These are phyloP conservation scores for Bolboschoenus planiculmis DNA, from an alignment of 176 grass and related monocot genomes.

Conservation along the genomic window DNA sequence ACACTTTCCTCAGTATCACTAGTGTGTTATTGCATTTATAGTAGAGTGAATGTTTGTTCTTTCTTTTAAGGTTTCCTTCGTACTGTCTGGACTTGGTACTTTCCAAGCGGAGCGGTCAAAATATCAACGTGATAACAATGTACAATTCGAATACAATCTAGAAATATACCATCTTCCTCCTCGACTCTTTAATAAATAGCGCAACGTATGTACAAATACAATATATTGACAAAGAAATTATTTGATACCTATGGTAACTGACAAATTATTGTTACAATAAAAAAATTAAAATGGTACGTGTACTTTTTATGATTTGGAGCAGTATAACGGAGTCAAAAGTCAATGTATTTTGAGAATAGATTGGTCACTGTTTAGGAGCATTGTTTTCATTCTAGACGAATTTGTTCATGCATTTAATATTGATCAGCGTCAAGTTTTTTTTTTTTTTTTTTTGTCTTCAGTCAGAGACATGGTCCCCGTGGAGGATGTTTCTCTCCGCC, in stretches of 20 bases:
- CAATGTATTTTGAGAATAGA: neutral
- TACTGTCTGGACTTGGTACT: too few relatives aligned
- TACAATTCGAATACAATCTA: neutral
- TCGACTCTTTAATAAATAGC: neutral
- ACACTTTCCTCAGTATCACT: neutral
- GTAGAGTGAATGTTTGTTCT: neutral
- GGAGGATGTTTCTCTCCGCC: neutral
- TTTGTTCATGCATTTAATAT: neutral
- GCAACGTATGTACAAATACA: neutral
- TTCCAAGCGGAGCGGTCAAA: too few relatives aligned
- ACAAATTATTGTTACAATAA: neutral
- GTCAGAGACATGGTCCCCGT: neutral
- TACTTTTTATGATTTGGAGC: too few relatives aligned
- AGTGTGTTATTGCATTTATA: neutral
- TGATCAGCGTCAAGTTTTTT: neutral
- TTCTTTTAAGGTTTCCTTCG: too few relatives aligned
- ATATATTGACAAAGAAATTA: neutral
- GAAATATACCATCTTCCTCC: neutral
- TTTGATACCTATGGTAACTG: neutral
- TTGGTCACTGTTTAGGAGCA: neutral
- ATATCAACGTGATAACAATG: too few relatives aligned
- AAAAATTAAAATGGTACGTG: neutral
- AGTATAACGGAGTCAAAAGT: neutral
- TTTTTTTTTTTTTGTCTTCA: neutral
- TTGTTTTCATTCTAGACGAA: neutral